These are phyloP conservation scores for Moniliophthora roreri DNA, from an alignment of 1,284 basidiomycete genomes.

Conservation along the genomic window DNA sequence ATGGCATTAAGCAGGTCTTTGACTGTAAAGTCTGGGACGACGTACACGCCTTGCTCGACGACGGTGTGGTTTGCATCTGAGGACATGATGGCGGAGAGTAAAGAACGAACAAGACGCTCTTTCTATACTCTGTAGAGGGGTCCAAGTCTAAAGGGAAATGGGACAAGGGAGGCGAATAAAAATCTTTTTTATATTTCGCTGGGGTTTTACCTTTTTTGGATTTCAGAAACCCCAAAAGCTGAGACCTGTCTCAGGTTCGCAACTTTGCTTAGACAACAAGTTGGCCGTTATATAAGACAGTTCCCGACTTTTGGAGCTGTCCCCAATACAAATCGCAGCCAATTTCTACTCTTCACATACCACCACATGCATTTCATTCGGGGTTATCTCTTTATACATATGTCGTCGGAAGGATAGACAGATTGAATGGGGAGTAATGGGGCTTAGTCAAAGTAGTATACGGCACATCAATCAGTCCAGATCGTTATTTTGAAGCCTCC, in stretches of 20 bases:
- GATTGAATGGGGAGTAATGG: no score
- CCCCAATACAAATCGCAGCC: background rate
- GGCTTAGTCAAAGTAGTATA: no score
- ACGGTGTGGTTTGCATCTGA: constrained; percentile 31
- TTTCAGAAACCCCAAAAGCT: constrained; percentile 15
- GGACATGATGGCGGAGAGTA: constrained; percentile 29
- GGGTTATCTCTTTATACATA: no score
- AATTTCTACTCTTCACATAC: background rate
- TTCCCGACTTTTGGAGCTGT: background rate
- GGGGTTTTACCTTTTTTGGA: constrained; percentile 14
- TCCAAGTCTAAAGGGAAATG: constrained; percentile 16
- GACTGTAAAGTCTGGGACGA: constrained; percentile 81
- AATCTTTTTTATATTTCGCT: constrained; percentile 28
- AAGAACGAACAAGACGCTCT: constrained; percentile 13
- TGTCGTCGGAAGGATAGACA: no score
- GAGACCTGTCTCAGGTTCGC: no score
- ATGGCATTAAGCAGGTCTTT: constrained; percentile 88
- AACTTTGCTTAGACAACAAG: no score
- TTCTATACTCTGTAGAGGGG: constrained; percentile 13
- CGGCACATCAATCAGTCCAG: no score
- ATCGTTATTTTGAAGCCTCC: no score
- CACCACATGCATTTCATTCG: no score
- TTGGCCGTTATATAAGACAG: background rate
- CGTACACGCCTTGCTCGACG: constrained; percentile 61
- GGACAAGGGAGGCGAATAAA: constrained; percentile 9